Evolutionary conservation across 176 grass and related monocot species (phyloP).

Genomic region (Poa pratensis): DNA sequence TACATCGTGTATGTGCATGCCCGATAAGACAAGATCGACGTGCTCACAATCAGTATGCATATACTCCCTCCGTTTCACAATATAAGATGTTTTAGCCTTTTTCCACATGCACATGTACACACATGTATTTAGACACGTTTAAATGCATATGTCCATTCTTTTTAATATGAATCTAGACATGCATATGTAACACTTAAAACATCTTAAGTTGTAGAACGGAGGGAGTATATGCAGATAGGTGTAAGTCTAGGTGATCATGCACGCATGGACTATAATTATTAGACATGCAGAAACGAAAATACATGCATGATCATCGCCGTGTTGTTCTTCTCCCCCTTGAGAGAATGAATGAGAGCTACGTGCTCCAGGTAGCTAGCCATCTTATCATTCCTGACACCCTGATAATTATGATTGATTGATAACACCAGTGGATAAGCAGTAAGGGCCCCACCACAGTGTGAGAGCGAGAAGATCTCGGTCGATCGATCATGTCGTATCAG

Average conservation of each 20-base stretch:
- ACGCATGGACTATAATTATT: too few species aligned
- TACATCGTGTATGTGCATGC: not conserved
- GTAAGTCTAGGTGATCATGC: too few species aligned
- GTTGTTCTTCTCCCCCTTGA: not conserved
- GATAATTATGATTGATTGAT: constrained; percentile 3
- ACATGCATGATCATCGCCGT: not conserved
- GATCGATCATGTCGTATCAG: not conserved
- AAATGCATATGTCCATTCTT: too few species aligned
- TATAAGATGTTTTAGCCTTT: too few species aligned
- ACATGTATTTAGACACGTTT: too few species aligned
- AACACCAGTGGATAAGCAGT: not conserved
- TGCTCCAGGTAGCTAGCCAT: not conserved
- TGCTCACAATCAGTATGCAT: not conserved
- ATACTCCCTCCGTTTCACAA: too few species aligned
- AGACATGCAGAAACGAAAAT: not conserved
- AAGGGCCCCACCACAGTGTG: not conserved
- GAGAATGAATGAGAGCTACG: not conserved
- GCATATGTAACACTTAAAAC: too few species aligned
- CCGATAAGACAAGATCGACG: not conserved
- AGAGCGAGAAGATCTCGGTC: not conserved
- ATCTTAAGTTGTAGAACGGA: too few species aligned
- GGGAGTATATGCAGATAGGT: too few species aligned
- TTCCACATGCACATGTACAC: too few species aligned
- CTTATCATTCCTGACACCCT: not conserved
- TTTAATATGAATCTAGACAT: too few species aligned